A percentile compares a stretch with the other conserved stretches of the same genome.
These are phyloP conservation scores for Trypanosoma scelopori DNA, from an alignment of 208 protist species.

Conservation along the genomic window DNA sequence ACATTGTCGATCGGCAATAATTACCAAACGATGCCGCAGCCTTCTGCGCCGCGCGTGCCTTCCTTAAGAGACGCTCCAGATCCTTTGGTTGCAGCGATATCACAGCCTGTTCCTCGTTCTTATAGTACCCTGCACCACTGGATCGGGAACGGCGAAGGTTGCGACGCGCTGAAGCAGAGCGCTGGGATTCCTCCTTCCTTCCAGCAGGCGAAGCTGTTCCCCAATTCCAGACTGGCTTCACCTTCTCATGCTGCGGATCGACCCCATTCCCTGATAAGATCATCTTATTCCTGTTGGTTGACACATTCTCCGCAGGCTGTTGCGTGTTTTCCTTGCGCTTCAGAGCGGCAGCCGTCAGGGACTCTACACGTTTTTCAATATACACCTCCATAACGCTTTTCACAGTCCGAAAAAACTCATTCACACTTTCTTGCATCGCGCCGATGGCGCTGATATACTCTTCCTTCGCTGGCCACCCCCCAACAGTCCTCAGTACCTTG, in stretches of 20 bases:
- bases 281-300: conserved; percentile 68
- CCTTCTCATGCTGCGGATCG: conserved; percentile 45
- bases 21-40: conserved; percentile 32
- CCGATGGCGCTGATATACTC: conserved; percentile 58
- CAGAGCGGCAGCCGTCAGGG: conserved; percentile 65
- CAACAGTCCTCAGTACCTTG: conserved; percentile 64
- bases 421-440: conserved; percentile 48
- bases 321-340: conserved; percentile 76
- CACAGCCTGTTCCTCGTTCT: conserved; percentile 46
- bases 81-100: conserved; percentile 52
- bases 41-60: conserved; percentile 33
- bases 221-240: conserved; percentile 32
- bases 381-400: conserved; percentile 64
- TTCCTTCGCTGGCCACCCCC: conserved; percentile 77
- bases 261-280: conserved; percentile 51
- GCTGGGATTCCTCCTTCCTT: not conserved
- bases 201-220: conserved; percentile 6
- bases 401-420: conserved; percentile 49
- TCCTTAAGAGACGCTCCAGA: conserved; percentile 38
- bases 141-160: conserved; percentile 24
- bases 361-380: conserved; percentile 67
- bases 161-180: conserved; percentile 1
- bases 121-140: conserved; percentile 58
- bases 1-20: conserved; percentile 41
- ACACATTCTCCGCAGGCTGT: conserved; percentile 65